Percentiles rank a stretch among this genome's conserved stretches.
phyloP scores from a whole-genome alignment of 805 yeast genomes.

The baker's yeast (Saccharomyces cerevisiae) region DNA sequence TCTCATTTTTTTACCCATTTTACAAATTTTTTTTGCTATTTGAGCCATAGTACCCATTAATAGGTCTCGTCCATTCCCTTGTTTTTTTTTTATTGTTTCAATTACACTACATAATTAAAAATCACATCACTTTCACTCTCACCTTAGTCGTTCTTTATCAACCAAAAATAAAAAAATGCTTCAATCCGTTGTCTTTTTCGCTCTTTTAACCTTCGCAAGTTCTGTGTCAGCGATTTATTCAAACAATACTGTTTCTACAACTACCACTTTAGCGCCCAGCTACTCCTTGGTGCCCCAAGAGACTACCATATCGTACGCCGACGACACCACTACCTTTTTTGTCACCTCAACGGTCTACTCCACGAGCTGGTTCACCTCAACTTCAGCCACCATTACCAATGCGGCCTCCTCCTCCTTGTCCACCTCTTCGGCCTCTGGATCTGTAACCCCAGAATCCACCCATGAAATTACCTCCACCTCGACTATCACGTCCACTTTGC shows the following conservation, averaged over 20 bases:
- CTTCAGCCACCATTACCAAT: not conserved
- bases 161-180: not conserved
- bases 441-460: not conserved
- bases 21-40: not conserved
- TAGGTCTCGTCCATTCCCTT: conserved; percentile 19
- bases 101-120: conserved; percentile 5
- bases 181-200: not conserved
- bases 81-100: not conserved
- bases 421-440: not conserved
- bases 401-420: not conserved
- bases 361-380: conserved; percentile 17
- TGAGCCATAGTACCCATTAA: conserved; percentile 4
- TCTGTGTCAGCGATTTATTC: conserved; percentile 14
- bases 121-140: conserved; percentile 1
- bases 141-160: conserved; percentile 7
- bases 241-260: conserved; percentile 10
- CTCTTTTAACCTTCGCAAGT: conserved; percentile 4
- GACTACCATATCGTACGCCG: conserved; percentile 14
- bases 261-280: conserved; percentile 16
- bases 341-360: conserved; percentile 18
- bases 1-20: not conserved
- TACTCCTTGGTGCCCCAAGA: conserved; percentile 13
- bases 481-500: conserved; percentile 14
- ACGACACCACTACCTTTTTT: conserved; percentile 20
- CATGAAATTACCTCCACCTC: conserved; percentile 8